Percentiles rank a stretch among this genome's conserved stretches.
Evolutionary conservation across 192 early-diverging fungal genomes (phyloP).

Genomic region (Backusella luteola): DNA sequence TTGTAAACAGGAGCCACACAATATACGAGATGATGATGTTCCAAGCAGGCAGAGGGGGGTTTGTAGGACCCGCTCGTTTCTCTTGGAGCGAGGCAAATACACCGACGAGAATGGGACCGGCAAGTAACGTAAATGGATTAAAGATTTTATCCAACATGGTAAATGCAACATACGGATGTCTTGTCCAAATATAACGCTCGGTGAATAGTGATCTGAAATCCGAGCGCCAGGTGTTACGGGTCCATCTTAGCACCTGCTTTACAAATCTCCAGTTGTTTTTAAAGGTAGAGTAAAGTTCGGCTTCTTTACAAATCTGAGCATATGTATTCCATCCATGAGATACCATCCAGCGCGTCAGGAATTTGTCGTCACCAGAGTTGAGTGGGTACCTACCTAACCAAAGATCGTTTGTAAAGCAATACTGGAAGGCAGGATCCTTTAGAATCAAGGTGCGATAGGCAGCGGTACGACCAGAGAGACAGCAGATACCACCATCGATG

Average conservation of each 20-base stretch:
- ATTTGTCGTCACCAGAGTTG: slow-evolving; percentile 75
- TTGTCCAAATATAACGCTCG: slow-evolving; percentile 61
- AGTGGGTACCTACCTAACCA: slow-evolving; percentile 73
- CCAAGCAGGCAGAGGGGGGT: slow-evolving; percentile 52
- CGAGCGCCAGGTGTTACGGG: slow-evolving; percentile 72
- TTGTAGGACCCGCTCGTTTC: slow-evolving; percentile 23
- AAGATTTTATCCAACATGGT: slow-evolving; percentile 78
- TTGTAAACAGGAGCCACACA: slow-evolving; percentile 62
- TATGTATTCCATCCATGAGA: slow-evolving; percentile 69
- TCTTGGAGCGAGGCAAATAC: slow-evolving; percentile 47
- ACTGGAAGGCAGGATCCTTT: slow-evolving; percentile 70
- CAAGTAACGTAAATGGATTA: slow-evolving; percentile 67
- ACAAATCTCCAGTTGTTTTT: slow-evolving; percentile 77
- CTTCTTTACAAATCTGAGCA: slow-evolving; percentile 65
- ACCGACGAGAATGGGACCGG: slow-evolving; percentile 59
- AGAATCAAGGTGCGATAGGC: slow-evolving; percentile 69
- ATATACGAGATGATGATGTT: slow-evolving; percentile 59
- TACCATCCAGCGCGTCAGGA: slow-evolving; percentile 72
- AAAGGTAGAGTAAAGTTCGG: slow-evolving; percentile 68
- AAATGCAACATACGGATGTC: slow-evolving; percentile 70
- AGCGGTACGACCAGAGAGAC: slow-evolving; percentile 70
- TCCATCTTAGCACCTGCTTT: slow-evolving; percentile 71
- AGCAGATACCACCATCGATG: slow-evolving; percentile 74
- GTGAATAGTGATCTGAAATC: slow-evolving; percentile 64
- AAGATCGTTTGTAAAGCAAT: slow-evolving; percentile 68